phyloP scores from a whole-genome alignment of 2,329 filamentous ascomycete genomes.

The Fusarium palustre region DNA sequence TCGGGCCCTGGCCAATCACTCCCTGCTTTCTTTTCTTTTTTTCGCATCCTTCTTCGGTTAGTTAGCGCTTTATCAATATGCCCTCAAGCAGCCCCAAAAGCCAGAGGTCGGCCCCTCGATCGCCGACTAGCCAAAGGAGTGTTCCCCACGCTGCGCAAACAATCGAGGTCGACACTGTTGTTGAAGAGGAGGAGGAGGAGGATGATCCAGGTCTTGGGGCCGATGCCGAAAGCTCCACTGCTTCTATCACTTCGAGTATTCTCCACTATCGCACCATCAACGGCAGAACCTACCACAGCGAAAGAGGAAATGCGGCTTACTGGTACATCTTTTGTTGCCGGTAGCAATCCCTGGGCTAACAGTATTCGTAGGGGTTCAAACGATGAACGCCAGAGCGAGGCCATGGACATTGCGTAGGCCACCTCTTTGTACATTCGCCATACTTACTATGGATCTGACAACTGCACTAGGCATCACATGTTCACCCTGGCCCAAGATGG shows the following conservation, averaged over 20 bases:
- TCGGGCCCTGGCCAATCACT: background rate
- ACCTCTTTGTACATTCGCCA: background rate
- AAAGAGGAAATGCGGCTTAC: slow-evolving; percentile 24
- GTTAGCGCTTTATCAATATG: background rate
- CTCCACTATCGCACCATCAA: slow-evolving; percentile 27
- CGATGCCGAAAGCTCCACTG: slow-evolving; percentile 14
- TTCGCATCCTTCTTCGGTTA: too few species aligned
- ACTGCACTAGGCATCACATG: slow-evolving; percentile 10
- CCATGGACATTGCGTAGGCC: slow-evolving; percentile 23
- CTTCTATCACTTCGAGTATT: slow-evolving; percentile 22
- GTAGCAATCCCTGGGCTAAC: background rate
- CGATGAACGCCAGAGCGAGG: slow-evolving; percentile 23
- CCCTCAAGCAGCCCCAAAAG: slow-evolving; percentile 10
- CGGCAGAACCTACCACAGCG: slow-evolving; percentile 19
- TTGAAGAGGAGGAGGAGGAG: slow-evolving; percentile 5
- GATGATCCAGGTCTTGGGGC: slow-evolving; percentile 18
- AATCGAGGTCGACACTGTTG: slow-evolving; percentile 14
- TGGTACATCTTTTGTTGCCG: background rate
- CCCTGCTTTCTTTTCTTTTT: background rate
- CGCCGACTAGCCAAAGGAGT: background rate
- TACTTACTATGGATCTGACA: background rate
- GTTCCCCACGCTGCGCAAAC: background rate
- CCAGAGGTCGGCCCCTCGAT: background rate
- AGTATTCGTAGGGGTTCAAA: slow-evolving; percentile 1
- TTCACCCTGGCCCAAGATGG: slow-evolving; percentile 18